Percentiles rank a stretch among this genome's conserved stretches.
Conservation (phyloP, 2,329 filamentous ascomycete genomes). For the Colletotrichum sp. region DNA sequence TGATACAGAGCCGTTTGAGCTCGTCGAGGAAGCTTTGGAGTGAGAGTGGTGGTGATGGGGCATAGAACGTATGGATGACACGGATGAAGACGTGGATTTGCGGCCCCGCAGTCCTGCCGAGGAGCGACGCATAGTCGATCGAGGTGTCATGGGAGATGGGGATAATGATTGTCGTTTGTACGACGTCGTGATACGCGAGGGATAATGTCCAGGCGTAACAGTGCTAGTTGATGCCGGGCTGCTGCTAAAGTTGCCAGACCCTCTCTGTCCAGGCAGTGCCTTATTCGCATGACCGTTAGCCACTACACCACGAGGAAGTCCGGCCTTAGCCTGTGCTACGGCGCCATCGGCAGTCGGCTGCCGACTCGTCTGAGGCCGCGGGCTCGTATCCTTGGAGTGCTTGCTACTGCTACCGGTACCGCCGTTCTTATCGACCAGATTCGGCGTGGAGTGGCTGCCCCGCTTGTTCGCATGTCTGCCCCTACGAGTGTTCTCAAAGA, state of each 20-base stretch:
- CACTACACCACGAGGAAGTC: slow-evolving; percentile 54
- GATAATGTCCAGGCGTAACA: slow-evolving; percentile 31
- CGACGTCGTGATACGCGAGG: slow-evolving; percentile 38
- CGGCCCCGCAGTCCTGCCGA: slow-evolving; percentile 85
- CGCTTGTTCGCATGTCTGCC: slow-evolving; percentile 52
- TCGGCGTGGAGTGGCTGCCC: slow-evolving; percentile 63
- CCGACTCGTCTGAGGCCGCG: slow-evolving; percentile 65
- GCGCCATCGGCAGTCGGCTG: slow-evolving; percentile 47
- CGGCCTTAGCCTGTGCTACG: slow-evolving; percentile 40
- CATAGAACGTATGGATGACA: slow-evolving; percentile 91
- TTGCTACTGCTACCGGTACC: slow-evolving; percentile 38
- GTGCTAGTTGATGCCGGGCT: slow-evolving; percentile 30
- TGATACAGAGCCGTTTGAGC: slow-evolving; percentile 76
- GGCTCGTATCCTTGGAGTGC: slow-evolving; percentile 55
- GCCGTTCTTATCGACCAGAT: slow-evolving; percentile 56
- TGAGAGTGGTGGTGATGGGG: slow-evolving; percentile 86
- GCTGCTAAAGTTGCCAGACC: slow-evolving; percentile 16
- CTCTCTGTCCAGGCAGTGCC: neutral
- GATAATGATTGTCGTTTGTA: slow-evolving; percentile 82
- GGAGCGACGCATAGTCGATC: slow-evolving; percentile 81
- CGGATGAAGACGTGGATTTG: slow-evolving; percentile 94
- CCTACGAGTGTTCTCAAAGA: slow-evolving; percentile 61
- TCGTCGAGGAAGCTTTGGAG: slow-evolving; percentile 93
- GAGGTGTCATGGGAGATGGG: slow-evolving; percentile 85
- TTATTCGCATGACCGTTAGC: slow-evolving; percentile 53